Conservation (phyloP, 2,329 filamentous ascomycete species). For the Ophiostoma fasciatum region DNA sequence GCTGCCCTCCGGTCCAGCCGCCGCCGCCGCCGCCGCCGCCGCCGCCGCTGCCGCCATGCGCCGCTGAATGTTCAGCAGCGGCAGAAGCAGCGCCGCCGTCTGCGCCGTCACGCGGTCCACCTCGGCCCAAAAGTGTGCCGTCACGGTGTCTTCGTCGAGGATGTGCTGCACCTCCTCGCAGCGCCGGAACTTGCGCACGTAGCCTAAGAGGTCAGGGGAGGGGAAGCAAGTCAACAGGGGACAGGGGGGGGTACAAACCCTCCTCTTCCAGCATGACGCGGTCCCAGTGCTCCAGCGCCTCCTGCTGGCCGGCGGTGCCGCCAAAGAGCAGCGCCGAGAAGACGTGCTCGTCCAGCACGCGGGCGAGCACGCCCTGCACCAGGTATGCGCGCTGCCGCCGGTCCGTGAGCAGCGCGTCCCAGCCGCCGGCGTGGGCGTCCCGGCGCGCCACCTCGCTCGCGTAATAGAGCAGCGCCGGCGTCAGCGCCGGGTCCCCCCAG, state of each 20-base stretch:
- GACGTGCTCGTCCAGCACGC: slow-evolving; percentile 24
- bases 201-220: slow-evolving; percentile 17
- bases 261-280: slow-evolving; percentile 17
- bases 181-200: slow-evolving; percentile 20
- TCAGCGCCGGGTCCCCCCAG: slow-evolving; percentile 13
- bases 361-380: slow-evolving; percentile 21
- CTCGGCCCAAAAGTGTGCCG: slow-evolving; percentile 21
- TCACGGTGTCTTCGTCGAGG: slow-evolving; percentile 14
- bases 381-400: slow-evolving; percentile 19
- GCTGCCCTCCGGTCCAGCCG: too few species aligned
- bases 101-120: slow-evolving; percentile 22
- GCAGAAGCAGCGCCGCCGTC: slow-evolving; percentile 21
- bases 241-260: slow-evolving; percentile 15
- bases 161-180: slow-evolving; percentile 16
- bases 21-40: not conserved
- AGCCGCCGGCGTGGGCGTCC: slow-evolving; percentile 19
- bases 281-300: slow-evolving; percentile 19
- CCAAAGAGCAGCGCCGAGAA: slow-evolving; percentile 26
- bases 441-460: slow-evolving; percentile 19
- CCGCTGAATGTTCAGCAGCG: slow-evolving; percentile 19
- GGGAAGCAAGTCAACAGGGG: not conserved
- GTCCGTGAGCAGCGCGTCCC: slow-evolving; percentile 20
- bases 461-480: slow-evolving; percentile 21
- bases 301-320: slow-evolving; percentile 14
- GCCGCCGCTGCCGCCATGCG: slow-evolving; percentile 5